Conservation (phyloP, 306 rosid species). For the Heteromeles arbutifolia region DNA sequence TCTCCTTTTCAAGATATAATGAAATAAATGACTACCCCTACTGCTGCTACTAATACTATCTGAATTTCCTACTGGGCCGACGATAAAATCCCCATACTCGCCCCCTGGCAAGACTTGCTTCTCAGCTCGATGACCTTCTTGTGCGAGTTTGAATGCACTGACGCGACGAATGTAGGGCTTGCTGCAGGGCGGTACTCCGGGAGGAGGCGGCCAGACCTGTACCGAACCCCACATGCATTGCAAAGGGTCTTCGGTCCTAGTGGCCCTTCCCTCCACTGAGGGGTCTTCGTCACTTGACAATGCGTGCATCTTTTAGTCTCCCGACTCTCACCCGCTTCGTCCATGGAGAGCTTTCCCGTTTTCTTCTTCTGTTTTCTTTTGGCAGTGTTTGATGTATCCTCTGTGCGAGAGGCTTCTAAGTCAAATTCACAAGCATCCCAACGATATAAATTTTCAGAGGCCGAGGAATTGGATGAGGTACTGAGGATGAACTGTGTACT, state of each 20-base stretch:
- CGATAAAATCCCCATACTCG: conserved; percentile 21
- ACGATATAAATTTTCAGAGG: conserved; percentile 12
- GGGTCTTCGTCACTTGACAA: conserved; percentile 68
- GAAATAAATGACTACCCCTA: conserved; percentile 13
- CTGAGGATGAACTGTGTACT: conserved; percentile 8
- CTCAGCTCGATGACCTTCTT: conserved; percentile 84
- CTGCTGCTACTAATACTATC: background rate
- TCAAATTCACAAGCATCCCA: conserved; percentile 28
- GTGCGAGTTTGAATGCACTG: conserved; percentile 76
- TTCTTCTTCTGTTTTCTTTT: conserved; percentile 34
- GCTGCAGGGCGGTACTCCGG: conserved; percentile 86
- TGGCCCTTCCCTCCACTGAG: conserved; percentile 93
- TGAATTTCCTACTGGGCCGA: conserved; percentile 24
- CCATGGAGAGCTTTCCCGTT: conserved; percentile 21
- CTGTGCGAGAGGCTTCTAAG: conserved; percentile 13
- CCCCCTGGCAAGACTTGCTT: conserved; percentile 23
- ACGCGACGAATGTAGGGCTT: conserved; percentile 62
- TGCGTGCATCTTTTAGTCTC: conserved; percentile 51
- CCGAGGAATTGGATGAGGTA: conserved; percentile 11
- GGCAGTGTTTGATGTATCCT: conserved; percentile 15
- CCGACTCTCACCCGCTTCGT: conserved; percentile 6
- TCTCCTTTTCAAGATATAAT: conserved; percentile 26
- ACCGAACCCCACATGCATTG: conserved; percentile 92
- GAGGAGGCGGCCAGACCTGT: conserved; percentile 73
- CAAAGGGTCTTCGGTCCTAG: conserved; percentile 82